These are phyloP conservation scores for Scheffersomyces amazonensis DNA, from an alignment of 805 yeast genomes.

Conservation along the genomic window DNA sequence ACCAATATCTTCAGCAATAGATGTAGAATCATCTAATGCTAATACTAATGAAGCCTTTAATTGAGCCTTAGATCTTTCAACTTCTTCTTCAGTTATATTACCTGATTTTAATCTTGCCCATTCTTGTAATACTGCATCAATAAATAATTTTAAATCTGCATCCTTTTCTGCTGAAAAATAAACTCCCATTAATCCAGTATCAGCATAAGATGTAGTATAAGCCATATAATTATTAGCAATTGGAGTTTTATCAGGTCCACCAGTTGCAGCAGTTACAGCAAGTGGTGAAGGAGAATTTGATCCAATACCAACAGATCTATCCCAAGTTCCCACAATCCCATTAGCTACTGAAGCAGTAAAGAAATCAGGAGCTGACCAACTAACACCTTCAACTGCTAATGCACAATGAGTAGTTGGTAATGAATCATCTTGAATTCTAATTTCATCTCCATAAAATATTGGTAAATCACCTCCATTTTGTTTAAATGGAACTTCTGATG, in stretches of 20 bases:
- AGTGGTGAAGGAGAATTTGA: conserved; percentile 83
- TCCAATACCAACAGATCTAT: conserved; percentile 83
- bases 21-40: conserved; percentile 91
- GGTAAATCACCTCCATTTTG: conserved; percentile 72
- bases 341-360: conserved; percentile 94
- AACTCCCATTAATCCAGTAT: conserved; percentile 97
- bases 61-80: conserved; percentile 92
- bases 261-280: conserved; percentile 61
- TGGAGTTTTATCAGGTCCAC: conserved; percentile 56
- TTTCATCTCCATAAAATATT: conserved; percentile 80
- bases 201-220: conserved; percentile 94
- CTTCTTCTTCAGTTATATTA: conserved; percentile 76
- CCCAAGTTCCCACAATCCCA: conserved; percentile 97
- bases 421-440: conserved; percentile 75
- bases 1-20: conserved; percentile 96
- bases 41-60: conserved; percentile 86
- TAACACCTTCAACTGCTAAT: conserved; percentile 94
- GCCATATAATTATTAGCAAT: conserved; percentile 95
- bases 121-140: conserved; percentile 76
- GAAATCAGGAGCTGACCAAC: conserved; percentile 95
- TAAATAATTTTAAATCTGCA: conserved; percentile 60
- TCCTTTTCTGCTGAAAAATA: conserved; percentile 82
- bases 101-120: conserved; percentile 86
- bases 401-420: conserved; percentile 91
- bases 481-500: conserved; percentile 66